These are phyloP conservation scores for Aquilaria yunnanensis DNA, from an alignment of 345 rosid species.

Conservation along the genomic window DNA sequence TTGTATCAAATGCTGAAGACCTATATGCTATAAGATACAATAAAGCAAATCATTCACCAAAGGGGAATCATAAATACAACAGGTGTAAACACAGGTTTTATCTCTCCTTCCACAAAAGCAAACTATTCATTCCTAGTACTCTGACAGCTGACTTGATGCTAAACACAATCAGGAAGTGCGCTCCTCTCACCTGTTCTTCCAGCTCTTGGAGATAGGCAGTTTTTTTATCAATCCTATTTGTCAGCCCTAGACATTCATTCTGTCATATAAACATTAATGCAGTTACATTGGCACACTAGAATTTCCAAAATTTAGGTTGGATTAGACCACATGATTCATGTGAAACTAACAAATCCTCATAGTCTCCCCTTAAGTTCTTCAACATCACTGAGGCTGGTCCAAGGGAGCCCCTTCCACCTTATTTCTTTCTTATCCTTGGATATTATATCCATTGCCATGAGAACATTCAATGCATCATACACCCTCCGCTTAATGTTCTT, in stretches of 20 bases:
- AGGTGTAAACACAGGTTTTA: no score
- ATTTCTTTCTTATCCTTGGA: constrained; percentile 97
- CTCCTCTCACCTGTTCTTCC: constrained; percentile 82
- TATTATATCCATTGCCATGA: constrained; percentile 98
- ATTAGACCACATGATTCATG: no score
- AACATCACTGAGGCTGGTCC: constrained; percentile 83
- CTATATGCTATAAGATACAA: constrained; percentile 42
- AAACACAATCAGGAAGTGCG: constrained; percentile 3
- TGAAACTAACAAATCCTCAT: constrained; percentile 1
- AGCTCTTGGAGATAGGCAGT: constrained; percentile 79
- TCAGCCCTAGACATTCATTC: constrained; percentile 63
- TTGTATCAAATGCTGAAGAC: constrained; percentile 78
- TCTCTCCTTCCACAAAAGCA: no score
- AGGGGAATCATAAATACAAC: no score
- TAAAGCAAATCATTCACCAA: no score
- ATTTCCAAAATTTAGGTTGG: no score
- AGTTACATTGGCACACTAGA: no score
- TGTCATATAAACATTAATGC: constrained; percentile 21
- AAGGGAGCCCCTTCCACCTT: constrained; percentile 98
- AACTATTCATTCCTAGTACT: no score
- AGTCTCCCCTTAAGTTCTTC: constrained; percentile 83
- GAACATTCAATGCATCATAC: constrained; percentile 96
- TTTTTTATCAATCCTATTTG: constrained; percentile 86
- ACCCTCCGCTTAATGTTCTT: constrained; percentile 97
- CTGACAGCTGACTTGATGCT: no score